These are phyloP conservation scores for Sextonia rubra DNA, from an alignment of 164 flowering plant species.

Conservation along the genomic window DNA sequence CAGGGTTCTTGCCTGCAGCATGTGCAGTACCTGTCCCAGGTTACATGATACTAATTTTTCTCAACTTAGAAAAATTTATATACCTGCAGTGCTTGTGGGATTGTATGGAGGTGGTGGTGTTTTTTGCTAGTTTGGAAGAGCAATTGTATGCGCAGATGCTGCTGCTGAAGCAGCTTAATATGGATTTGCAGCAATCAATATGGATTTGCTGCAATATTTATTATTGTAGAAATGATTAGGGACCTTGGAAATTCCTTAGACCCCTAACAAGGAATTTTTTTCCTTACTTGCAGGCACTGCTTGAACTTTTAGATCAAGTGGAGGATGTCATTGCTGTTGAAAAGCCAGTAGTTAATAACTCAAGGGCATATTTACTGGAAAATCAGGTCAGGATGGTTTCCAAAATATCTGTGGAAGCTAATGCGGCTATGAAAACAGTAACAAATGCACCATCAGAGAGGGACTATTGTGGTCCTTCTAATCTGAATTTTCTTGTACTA, in stretches of 20 bases:
- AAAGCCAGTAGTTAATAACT: conserved; percentile 27
- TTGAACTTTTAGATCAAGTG: conserved; percentile 94
- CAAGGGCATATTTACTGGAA: conserved; percentile 13
- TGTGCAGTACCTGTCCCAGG: no score
- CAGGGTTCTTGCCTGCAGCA: no score
- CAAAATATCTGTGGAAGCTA: conserved; percentile 12
- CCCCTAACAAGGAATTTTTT: neutral
- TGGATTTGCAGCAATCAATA: no score
- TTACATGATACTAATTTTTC: no score
- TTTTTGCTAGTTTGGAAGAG: no score
- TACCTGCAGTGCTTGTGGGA: no score
- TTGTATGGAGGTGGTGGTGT: no score
- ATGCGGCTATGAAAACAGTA: conserved; percentile 14
- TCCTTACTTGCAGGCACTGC: conserved; percentile 60
- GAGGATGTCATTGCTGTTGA: conserved; percentile 84
- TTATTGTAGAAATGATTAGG: neutral
- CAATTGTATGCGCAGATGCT: no score
- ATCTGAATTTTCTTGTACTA: conserved; percentile 62
- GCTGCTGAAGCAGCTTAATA: no score
- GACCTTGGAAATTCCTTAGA: neutral
- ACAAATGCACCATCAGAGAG: conserved; percentile 9
- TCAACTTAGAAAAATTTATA: no score
- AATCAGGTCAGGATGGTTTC: conserved; percentile 13
- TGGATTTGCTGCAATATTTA: no score
- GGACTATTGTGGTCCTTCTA: conserved; percentile 14